phyloP scores from a whole-genome alignment of 176 grass and related monocot species.

The Phragmites australis region DNA sequence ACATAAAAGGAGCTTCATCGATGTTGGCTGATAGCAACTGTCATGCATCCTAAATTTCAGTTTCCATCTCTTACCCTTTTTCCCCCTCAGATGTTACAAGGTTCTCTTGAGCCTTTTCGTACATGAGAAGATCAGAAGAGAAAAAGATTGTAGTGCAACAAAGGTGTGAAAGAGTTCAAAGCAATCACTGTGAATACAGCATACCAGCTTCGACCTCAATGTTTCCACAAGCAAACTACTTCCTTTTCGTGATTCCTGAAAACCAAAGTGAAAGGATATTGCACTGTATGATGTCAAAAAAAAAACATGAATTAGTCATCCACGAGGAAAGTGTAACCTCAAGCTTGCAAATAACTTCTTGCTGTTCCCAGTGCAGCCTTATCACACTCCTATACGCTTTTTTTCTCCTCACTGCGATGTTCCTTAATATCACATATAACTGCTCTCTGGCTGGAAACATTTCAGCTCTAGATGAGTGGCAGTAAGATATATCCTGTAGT shows the following conservation, averaged over 20 bases:
- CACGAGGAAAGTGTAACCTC: constrained; percentile 36
- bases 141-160: constrained; percentile 19
- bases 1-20: too few relatives aligned
- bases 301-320: not conserved
- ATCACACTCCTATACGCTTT: constrained; percentile 68
- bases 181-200: constrained; percentile 21
- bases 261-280: constrained; percentile 17
- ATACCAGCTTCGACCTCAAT: constrained; percentile 76
- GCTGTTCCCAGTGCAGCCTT: constrained; percentile 57
- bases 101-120: constrained; percentile 69
- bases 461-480: constrained; percentile 19
- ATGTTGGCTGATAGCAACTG: constrained; percentile 14
- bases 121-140: constrained; percentile 8
- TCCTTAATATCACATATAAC: constrained; percentile 63
- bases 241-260: constrained; percentile 57
- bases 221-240: constrained; percentile 66
- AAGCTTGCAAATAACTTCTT: constrained; percentile 74
- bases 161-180: not conserved
- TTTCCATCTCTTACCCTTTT: constrained; percentile 55
- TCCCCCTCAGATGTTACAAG: constrained; percentile 72
- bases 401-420: constrained; percentile 62
- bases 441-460: constrained; percentile 63
- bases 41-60: constrained; percentile 65
- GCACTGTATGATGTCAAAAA: not conserved
- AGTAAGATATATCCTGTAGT: not conserved